A percentile compares a stretch with the other conserved stretches of the same genome.
Conservation (phyloP, 2,329 filamentous ascomycete genomes). For the Calonectria multiphialidica region DNA sequence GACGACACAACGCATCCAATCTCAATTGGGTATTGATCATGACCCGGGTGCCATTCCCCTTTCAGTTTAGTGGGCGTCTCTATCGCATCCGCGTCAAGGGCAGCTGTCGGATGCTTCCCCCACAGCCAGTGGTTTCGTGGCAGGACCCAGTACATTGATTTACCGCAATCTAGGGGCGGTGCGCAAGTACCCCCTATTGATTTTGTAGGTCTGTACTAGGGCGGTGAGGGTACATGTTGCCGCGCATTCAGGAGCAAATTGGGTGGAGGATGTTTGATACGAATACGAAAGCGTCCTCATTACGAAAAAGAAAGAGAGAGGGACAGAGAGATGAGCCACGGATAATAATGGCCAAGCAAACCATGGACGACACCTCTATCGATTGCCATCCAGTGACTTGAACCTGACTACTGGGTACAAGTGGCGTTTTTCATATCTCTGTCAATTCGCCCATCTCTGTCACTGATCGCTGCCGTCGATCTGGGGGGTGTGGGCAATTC, state of each 20-base stretch:
- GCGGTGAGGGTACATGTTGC: slow-evolving; percentile 37
- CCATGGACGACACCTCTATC: not conserved
- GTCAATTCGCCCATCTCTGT: not conserved
- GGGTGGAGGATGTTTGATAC: slow-evolving; percentile 34
- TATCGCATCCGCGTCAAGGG: slow-evolving; percentile 34
- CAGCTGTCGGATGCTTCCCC: slow-evolving; percentile 26
- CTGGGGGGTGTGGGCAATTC: slow-evolving; percentile 17
- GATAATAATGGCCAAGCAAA: slow-evolving; percentile 9
- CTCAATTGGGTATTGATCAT: slow-evolving; percentile 41
- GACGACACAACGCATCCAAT: slow-evolving; percentile 42
- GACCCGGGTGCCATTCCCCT: slow-evolving; percentile 35
- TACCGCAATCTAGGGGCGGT: not conserved
- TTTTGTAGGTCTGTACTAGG: slow-evolving; percentile 1
- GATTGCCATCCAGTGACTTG: not conserved
- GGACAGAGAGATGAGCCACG: not conserved
- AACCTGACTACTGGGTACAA: not conserved
- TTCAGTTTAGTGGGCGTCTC: slow-evolving; percentile 25
- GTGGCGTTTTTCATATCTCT: not conserved
- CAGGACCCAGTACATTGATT: slow-evolving; percentile 10
- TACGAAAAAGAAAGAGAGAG: slow-evolving; percentile 35
- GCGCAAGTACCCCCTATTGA: not conserved
- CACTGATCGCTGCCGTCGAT: slow-evolving; percentile 11
- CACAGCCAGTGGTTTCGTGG: slow-evolving; percentile 17
- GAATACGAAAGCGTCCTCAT: slow-evolving; percentile 47
- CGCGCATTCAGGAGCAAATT: slow-evolving; percentile 30